Evolutionary conservation across 441 rosid species (phyloP), one percentile per base, ranked within the genome.

Genomic region (Corymbia citriodora): DNA sequence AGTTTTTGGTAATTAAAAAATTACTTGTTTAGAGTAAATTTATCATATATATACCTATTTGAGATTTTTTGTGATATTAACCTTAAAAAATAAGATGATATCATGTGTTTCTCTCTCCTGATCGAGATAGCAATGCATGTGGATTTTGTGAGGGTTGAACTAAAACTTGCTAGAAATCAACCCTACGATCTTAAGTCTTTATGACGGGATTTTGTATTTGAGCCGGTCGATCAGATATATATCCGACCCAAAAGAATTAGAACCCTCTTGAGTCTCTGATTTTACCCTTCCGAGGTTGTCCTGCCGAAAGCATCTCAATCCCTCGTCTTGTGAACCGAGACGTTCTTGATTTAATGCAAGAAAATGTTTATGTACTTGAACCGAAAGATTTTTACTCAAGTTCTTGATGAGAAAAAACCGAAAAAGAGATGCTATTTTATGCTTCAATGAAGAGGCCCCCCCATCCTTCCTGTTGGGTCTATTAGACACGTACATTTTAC

Each of bases 61-160:
- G 45, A 40, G 45, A 40, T 40, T 40, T 40, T 40, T 40, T 40
- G 45, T 40, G 45, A 40, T 40, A 40, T 40, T 40, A 40, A 40
- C 45, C 45, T 5, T 40, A 40, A 40, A 40, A 40, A 40, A 5
- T 40, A 40, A 40, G 45, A 6, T 4, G 45, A 40, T 40, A 6
- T 40, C 6, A 5, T 40, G 88, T 88, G 4, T 48, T 59, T 65
- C 79, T 65, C 88, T 93, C 90, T 90, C 88, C 88, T 82, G 90
- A 72, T 91, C 81, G 88, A 87, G 48, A 7, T 52, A 7, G 55
- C 16, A 14, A 59, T 14, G 10, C 3, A 7, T 4, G n/a, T 59
- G n/a, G n/a, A 25, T 59, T 59, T 59, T 25, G n/a, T 25, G n/a
- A 59, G 65, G 18, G n/a, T 1, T 59, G 10, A 59, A 59, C 65